A percentile compares a stretch with the other conserved stretches of the same genome.
Conservation (phyloP, 768 basidiomycete genomes). For the Phlegmacium glaucopus region DNA sequence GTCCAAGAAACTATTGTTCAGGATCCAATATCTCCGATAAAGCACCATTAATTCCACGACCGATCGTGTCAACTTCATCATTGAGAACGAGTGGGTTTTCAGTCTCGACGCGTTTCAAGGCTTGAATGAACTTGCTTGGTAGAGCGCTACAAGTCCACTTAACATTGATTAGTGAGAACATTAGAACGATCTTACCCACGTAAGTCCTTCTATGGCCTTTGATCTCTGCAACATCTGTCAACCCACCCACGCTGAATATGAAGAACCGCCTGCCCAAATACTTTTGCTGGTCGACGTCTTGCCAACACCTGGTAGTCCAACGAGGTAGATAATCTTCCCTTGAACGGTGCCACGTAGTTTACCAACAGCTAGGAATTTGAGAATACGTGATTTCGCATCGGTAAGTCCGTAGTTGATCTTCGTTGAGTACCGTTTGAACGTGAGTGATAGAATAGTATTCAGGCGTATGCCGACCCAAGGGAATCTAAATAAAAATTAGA, state of each 20-base stretch:
- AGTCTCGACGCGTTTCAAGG: no score
- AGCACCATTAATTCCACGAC: no score
- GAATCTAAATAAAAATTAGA: constrained; percentile 51
- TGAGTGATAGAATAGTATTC: constrained; percentile 90
- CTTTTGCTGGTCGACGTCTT: constrained; percentile 97
- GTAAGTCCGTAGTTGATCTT: no score
- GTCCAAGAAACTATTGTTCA: constrained; percentile 86
- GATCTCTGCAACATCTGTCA: constrained; percentile 98
- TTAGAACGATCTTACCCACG: constrained; percentile 84
- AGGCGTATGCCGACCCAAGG: constrained; percentile 92
- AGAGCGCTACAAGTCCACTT: no score
- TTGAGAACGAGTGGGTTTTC: no score
- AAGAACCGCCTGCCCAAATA: constrained; percentile 88
- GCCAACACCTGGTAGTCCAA: constrained; percentile 96
- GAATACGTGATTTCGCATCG: no score
- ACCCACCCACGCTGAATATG: constrained; percentile 93
- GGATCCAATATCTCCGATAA: constrained; percentile 97
- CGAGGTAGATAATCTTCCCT: constrained; percentile 94
- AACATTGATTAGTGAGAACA: no score
- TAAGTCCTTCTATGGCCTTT: constrained; percentile 99
- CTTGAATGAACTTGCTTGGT: no score
- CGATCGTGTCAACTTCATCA: no score
- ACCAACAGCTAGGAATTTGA: no score
- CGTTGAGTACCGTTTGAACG: constrained; percentile 77
- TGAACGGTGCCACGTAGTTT: no score